Conservation (phyloP, 805 yeast genomes). For the Lipomyces mesembrius region DNA sequence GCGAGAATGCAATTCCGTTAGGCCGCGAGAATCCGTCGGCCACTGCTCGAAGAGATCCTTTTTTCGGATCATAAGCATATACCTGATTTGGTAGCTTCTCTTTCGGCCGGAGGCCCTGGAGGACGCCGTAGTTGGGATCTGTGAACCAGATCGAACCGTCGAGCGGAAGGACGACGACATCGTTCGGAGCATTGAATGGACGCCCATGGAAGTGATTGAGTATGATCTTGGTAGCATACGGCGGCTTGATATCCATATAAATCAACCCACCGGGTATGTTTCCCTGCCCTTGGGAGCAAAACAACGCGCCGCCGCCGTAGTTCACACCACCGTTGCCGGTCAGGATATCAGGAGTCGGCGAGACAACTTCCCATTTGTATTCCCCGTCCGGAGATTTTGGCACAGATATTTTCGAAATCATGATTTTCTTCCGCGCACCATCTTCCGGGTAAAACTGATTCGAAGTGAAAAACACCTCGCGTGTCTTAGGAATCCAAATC, state of each 20-base stretch:
- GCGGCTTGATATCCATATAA: slow-evolving; percentile 35
- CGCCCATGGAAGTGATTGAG: slow-evolving; percentile 42
- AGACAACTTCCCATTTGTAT: slow-evolving; percentile 37
- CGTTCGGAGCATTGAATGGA: slow-evolving; percentile 43
- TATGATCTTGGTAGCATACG: slow-evolving; percentile 32
- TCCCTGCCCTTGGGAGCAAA: slow-evolving; percentile 42
- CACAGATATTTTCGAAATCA: slow-evolving; percentile 21
- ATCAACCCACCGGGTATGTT: slow-evolving; percentile 37
- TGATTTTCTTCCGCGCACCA: slow-evolving; percentile 12
- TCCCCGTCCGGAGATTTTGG: slow-evolving; percentile 29
- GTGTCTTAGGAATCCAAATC: slow-evolving; percentile 39
- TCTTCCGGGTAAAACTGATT: slow-evolving; percentile 35
- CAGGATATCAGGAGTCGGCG: slow-evolving; percentile 37
- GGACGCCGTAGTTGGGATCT: slow-evolving; percentile 41
- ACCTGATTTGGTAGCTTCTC: slow-evolving; percentile 44
- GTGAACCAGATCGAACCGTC: slow-evolving; percentile 44
- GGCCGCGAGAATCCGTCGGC: slow-evolving; percentile 58
- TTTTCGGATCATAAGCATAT: slow-evolving; percentile 49
- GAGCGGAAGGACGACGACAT: slow-evolving; percentile 40
- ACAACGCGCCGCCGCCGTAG: slow-evolving; percentile 39
- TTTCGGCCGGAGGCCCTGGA: slow-evolving; percentile 35
- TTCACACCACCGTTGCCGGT: slow-evolving; percentile 42
- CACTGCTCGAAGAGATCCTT: slow-evolving; percentile 40
- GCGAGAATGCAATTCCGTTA: slow-evolving; percentile 69
- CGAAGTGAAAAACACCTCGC: slow-evolving; percentile 43